Conservation (phyloP, 352 stramenopile species). For the Phytophthora foliorum region DNA sequence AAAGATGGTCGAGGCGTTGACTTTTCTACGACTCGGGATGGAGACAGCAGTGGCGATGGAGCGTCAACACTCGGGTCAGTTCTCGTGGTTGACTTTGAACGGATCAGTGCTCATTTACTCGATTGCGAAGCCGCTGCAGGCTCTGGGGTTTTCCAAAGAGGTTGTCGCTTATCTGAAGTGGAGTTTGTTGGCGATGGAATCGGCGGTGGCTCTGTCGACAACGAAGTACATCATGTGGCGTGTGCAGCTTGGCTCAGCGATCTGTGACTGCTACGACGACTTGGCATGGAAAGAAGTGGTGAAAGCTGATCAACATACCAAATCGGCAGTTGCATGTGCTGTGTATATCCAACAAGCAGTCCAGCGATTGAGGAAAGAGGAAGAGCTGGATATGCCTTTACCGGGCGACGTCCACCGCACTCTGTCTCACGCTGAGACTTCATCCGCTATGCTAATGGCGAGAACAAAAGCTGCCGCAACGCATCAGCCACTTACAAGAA, state of each 20-base stretch:
- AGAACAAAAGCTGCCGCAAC: conserved; percentile 33
- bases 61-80: conserved; percentile 32
- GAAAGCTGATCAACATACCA: conserved; percentile 30
- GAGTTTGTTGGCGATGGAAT: conserved; percentile 65
- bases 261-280: conserved; percentile 70
- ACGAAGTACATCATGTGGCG: conserved; percentile 77
- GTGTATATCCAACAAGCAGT: conserved; percentile 50
- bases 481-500: conserved; percentile 37
- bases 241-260: conserved; percentile 57
- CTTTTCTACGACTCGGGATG: conserved; percentile 55
- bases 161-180: conserved; percentile 75
- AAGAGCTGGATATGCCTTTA: conserved; percentile 78
- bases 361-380: conserved; percentile 68
- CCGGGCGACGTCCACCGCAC: conserved; percentile 45
- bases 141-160: conserved; percentile 60
- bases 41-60: conserved; percentile 53
- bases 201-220: conserved; percentile 61
- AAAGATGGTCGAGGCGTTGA: conserved; percentile 50
- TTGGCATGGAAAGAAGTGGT: conserved; percentile 47
- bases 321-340: conserved; percentile 57
- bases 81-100: conserved; percentile 75
- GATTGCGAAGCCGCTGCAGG: conserved; percentile 55
- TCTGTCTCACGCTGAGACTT: conserved; percentile 55
- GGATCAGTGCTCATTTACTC: conserved; percentile 69
- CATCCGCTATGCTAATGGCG: conserved; percentile 42